Evolutionary conservation across 2,329 filamentous ascomycete species (phyloP).

Genomic region (Pseudocercospora pini-densiflorae): DNA sequence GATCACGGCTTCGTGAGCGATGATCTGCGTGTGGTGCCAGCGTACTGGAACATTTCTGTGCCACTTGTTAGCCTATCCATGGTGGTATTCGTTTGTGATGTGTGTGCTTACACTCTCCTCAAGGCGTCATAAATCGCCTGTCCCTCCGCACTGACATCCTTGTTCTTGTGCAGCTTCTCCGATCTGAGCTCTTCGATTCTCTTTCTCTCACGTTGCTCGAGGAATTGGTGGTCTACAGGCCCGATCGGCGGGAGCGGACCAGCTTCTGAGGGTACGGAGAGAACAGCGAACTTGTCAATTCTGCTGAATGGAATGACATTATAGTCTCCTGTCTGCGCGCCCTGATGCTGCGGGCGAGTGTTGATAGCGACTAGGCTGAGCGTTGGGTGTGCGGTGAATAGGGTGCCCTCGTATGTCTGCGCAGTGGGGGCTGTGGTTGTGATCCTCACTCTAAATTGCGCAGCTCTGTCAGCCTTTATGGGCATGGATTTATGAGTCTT

Average conservation of each 20-base stretch:
- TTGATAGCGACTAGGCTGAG: slow-evolving; percentile 67
- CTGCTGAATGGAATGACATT: slow-evolving; percentile 64
- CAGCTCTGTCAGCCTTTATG: neutral
- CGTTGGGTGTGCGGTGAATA: slow-evolving; percentile 65
- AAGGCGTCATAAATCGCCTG: slow-evolving; percentile 68
- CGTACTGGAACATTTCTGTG: slow-evolving; percentile 53
- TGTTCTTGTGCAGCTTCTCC: slow-evolving; percentile 61
- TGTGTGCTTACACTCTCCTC: slow-evolving; percentile 55
- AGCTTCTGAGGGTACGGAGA: slow-evolving; percentile 44
- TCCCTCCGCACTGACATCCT: slow-evolving; percentile 64
- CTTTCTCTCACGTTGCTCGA: slow-evolving; percentile 60
- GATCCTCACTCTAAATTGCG: slow-evolving; percentile 46
- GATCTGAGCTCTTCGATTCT: slow-evolving; percentile 62
- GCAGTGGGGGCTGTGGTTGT: slow-evolving; percentile 57
- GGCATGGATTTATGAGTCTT: neutral
- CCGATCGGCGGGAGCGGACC: slow-evolving; percentile 51
- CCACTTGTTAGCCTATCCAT: neutral
- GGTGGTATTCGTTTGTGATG: neutral
- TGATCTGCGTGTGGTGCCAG: slow-evolving; percentile 63
- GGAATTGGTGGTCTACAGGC: slow-evolving; percentile 58
- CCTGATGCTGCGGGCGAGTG: slow-evolving; percentile 46
- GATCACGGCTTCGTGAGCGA: slow-evolving; percentile 64
- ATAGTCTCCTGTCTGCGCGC: slow-evolving; percentile 57
- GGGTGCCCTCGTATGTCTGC: slow-evolving; percentile 62
- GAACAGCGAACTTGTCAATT: slow-evolving; percentile 61